Evolutionary conservation across 1,139 yeast species (phyloP).

Genomic region (Suhomyces bolitotheri): DNA sequence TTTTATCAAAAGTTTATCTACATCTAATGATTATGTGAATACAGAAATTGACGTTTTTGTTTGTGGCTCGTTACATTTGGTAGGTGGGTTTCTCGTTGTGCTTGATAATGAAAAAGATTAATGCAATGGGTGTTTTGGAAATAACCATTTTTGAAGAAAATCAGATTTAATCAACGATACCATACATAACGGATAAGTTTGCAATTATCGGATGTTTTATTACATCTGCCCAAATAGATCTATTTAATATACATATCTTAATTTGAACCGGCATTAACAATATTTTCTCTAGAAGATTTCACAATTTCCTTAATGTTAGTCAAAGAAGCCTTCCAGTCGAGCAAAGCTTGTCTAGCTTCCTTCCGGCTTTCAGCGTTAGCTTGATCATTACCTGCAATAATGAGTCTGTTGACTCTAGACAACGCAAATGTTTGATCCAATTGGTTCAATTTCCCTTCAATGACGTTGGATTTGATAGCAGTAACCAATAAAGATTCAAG

Average conservation of each 20-base stretch:
- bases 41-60: slow-evolving; percentile 71
- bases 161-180: background rate
- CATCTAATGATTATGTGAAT: slow-evolving; percentile 22
- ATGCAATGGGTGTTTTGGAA: background rate
- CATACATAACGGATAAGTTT: too few relatives aligned
- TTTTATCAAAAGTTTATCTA: slow-evolving; percentile 47
- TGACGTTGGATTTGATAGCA: slow-evolving; percentile 45
- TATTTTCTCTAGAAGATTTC: slow-evolving; percentile 46
- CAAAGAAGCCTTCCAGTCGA: slow-evolving; percentile 44
- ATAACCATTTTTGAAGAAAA: background rate
- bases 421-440: slow-evolving; percentile 45
- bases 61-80: slow-evolving; percentile 90
- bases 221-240: slow-evolving; percentile 10
- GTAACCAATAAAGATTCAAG: slow-evolving; percentile 46
- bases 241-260: slow-evolving; percentile 13
- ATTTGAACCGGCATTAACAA: slow-evolving; percentile 31
- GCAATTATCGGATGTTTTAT: background rate
- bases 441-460: slow-evolving; percentile 52
- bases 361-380: slow-evolving; percentile 39
- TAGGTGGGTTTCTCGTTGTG: slow-evolving; percentile 91
- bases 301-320: slow-evolving; percentile 46
- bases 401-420: slow-evolving; percentile 45
- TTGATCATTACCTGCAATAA: slow-evolving; percentile 39
- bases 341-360: slow-evolving; percentile 36
- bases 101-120: slow-evolving; percentile 53